Evolutionary conservation across 306 rosid species (phyloP), one percentile per base, ranked within the genome.

Genomic region (Elaeagnus macrophylla): DNA sequence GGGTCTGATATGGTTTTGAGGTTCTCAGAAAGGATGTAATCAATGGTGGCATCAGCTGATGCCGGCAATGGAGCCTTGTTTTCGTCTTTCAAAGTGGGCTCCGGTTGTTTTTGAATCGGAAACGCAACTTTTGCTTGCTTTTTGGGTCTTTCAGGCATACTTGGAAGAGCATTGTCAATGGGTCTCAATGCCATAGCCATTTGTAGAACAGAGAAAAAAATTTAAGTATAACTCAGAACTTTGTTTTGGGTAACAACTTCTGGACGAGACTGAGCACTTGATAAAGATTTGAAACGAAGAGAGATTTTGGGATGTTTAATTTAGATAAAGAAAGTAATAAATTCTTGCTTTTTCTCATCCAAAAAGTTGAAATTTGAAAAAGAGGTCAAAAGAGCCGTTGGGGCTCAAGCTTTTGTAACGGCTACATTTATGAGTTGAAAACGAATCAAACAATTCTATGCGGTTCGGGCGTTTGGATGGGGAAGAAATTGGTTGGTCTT

Each of bases 101-200:
- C 79, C 13, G 68, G 38, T 52, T 67, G 86, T 6, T 84, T 86
- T 32, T 25, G 73, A 51, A 70, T 46, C 1, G 84, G 61, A 63
- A 56, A 60, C 63, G 72, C 62, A 41, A 78, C 72, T 51, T 82
- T 86, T 36, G 86, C 73, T 67, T 72, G 94, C 67, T 90, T 90
- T 54, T 64, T 90, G 65, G 88, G 93, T 63, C 95, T 68, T 35
- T 86, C 83, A 9, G 79, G 75, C 10, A 85, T 61, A 32, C 50
- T 64, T 15, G 96, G 95, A 39, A 86, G 95, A 39, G 84, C 94
- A 54, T 91, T 91, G 14, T 77, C 93, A 5, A 91, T 91, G 70
- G 95, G 93, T 68, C 97, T 78, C 40, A 91, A 76, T 13, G 97
- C 85, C 95, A 82, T 85, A 17, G 81, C 71, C 82, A 77, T 68